A percentile compares a stretch with the other conserved stretches of the same genome.
phyloP scores from a whole-genome alignment of 164 flowering plant species.

The Dillenia turbinata region DNA sequence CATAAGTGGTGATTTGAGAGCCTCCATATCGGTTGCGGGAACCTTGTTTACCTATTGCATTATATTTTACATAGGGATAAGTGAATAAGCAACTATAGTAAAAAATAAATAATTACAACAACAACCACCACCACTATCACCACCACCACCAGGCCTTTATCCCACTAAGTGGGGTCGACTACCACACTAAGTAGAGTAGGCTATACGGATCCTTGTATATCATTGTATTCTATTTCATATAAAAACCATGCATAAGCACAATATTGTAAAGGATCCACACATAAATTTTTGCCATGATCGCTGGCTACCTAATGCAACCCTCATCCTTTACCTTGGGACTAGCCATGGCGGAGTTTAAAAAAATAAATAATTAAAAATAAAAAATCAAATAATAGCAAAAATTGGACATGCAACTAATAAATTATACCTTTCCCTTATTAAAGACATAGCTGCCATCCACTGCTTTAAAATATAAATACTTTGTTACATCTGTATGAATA shows the following conservation, averaged over 20 bases:
- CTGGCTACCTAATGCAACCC: too few relatives aligned
- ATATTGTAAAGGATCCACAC: too few relatives aligned
- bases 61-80: not conserved
- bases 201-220: too few relatives aligned
- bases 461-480: conserved; percentile 79
- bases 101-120: not conserved
- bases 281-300: too few relatives aligned
- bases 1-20: conserved; percentile 93
- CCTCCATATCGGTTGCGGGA: conserved; percentile 94
- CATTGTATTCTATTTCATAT: too few relatives aligned
- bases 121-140: too few relatives aligned
- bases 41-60: conserved; percentile 81
- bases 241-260: too few relatives aligned
- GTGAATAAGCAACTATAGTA: not conserved
- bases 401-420: not conserved
- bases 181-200: too few relatives aligned
- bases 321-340: too few relatives aligned
- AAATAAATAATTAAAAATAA: not conserved
- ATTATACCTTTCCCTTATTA: conserved; percentile 76
- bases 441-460: conserved; percentile 92
- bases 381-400: not conserved
- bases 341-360: too few relatives aligned
- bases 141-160: too few relatives aligned
- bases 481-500: conserved; percentile 90
- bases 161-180: too few relatives aligned